Evolutionary conservation across 345 rosid genomes (phyloP).

Genomic region (Linum lewisii): DNA sequence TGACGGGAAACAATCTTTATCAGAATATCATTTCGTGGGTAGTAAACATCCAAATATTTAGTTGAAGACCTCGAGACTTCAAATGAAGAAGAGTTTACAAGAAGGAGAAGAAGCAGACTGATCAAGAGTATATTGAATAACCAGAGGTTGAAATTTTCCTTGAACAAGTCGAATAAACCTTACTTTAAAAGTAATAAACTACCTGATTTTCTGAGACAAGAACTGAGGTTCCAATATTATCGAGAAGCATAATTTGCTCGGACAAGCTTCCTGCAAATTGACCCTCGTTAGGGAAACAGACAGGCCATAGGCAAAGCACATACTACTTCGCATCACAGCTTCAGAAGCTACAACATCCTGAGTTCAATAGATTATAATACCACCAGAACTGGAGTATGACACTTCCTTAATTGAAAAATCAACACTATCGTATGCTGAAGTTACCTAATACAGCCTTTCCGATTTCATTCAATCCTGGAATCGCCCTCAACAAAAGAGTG

Average conservation of each 20-base stretch:
- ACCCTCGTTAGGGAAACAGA: neutral
- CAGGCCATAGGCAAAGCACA: no score
- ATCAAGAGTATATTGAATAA: no score
- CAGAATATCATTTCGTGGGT: no score
- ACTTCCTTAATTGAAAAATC: neutral
- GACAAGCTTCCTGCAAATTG: constrained; percentile 50
- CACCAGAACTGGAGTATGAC: neutral
- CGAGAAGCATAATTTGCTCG: constrained; percentile 96
- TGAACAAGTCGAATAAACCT: neutral
- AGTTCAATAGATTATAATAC: no score
- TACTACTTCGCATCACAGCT: no score
- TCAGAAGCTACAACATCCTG: no score
- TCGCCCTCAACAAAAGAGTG: constrained; percentile 70
- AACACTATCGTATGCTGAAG: neutral
- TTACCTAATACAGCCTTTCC: constrained; percentile 79
- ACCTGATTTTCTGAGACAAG: constrained; percentile 89
- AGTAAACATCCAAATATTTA: no score
- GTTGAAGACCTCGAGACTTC: no score
- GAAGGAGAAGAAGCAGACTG: no score
- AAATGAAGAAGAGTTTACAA: no score
- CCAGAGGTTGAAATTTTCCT: neutral
- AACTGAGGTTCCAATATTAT: constrained; percentile 95
- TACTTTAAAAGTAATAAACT: neutral
- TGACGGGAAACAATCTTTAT: no score
- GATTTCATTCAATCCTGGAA: constrained; percentile 79